Percentiles rank a stretch among this genome's conserved stretches.
Evolutionary conservation across 371 early-diverging fungal species (phyloP).

Genomic region (Apophysomyces ossiformis): DNA sequence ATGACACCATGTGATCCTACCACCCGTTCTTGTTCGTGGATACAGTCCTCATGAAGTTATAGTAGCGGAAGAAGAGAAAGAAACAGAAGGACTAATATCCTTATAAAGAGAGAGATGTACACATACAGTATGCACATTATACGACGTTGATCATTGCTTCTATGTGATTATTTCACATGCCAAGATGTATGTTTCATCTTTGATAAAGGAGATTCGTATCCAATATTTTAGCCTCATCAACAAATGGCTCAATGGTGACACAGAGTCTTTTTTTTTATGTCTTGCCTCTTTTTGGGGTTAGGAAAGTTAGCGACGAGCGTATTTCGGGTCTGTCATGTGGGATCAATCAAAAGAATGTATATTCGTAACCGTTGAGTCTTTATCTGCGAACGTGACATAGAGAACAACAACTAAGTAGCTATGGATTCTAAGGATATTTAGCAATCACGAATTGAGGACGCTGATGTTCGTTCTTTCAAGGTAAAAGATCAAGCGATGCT

Average conservation of each 20-base stretch:
- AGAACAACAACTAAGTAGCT: no score
- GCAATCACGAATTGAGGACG: no score
- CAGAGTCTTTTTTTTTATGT: no score
- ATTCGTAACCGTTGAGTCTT: no score
- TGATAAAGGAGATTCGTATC: neutral
- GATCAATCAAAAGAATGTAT: neutral
- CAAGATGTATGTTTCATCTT: neutral
- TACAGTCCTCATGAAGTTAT: neutral
- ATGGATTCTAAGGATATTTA: no score
- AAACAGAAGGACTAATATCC: no score
- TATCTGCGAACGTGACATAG: no score
- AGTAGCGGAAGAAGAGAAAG: neutral
- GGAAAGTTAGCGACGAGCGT: neutral
- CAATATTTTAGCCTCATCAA: neutral
- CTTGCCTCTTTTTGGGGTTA: neutral
- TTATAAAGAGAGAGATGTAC: neutral
- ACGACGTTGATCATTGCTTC: neutral
- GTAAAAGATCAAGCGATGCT: no score
- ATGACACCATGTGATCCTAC: constrained; percentile 5
- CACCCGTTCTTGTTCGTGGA: neutral
- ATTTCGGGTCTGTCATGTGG: neutral
- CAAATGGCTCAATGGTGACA: neutral
- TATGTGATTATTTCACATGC: constrained; percentile 8
- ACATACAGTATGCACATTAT: neutral
- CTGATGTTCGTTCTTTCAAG: neutral